These are phyloP conservation scores for Eutrema salsugineum DNA, from an alignment of 441 rosid species.

Conservation along the genomic window DNA sequence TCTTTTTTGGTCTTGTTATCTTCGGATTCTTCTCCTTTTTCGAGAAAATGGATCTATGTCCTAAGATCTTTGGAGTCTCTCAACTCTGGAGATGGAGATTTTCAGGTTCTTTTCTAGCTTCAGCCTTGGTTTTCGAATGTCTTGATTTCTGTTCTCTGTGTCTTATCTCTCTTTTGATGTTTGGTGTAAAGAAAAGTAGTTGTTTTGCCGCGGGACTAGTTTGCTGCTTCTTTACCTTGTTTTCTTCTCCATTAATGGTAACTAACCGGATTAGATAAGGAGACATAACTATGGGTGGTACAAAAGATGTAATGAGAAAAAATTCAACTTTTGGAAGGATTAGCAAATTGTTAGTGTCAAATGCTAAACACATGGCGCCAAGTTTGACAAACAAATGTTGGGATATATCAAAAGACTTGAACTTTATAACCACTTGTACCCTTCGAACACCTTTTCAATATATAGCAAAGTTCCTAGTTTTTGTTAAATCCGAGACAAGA, in stretches of 20 bases:
- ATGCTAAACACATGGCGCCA: background rate
- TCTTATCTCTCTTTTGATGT: background rate
- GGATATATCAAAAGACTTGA: background rate
- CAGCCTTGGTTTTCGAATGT: slow-evolving; percentile 11
- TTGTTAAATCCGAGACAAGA: background rate
- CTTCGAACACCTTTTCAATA: background rate
- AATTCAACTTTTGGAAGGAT: background rate
- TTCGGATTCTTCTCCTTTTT: background rate
- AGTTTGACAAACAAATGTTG: background rate
- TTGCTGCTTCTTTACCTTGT: background rate
- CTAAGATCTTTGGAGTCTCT: slow-evolving; percentile 12
- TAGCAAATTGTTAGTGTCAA: background rate
- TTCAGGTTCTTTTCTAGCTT: slow-evolving; percentile 1
- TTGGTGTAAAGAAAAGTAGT: slow-evolving; percentile 21
- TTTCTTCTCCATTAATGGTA: background rate
- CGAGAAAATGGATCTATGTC: slow-evolving; percentile 12
- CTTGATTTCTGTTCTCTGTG: background rate
- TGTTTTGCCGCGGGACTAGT: background rate
- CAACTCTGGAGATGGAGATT: slow-evolving; percentile 12
- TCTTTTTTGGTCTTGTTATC: background rate
- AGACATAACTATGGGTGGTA: background rate
- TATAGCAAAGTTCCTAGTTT: background rate
- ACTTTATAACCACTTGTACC: background rate
- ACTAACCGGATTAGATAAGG: background rate
- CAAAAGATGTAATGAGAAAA: background rate